These are phyloP conservation scores for Bretziella fagacearum DNA, from an alignment of 2,329 filamentous ascomycete species.

Conservation along the genomic window DNA sequence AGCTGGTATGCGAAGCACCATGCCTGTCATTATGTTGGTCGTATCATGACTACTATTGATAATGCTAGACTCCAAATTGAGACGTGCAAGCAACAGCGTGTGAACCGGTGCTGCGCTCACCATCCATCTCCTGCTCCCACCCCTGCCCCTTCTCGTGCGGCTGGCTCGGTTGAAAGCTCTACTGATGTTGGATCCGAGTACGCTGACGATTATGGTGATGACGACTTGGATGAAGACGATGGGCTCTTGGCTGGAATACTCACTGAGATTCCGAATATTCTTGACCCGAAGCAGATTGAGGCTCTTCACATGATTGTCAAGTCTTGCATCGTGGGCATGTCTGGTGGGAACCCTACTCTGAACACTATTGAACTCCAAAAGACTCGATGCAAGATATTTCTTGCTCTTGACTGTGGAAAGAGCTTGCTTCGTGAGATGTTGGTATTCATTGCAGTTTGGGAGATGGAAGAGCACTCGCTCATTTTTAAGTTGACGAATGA, in stretches of 20 bases:
- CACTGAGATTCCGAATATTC: slow-evolving; percentile 84
- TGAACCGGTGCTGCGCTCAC: slow-evolving; percentile 11
- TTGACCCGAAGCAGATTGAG: slow-evolving; percentile 90
- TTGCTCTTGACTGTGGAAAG: slow-evolving; percentile 78
- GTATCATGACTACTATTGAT: slow-evolving; percentile 39
- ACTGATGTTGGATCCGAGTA: slow-evolving; percentile 13
- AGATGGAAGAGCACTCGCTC: slow-evolving; percentile 78
- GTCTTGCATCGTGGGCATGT: slow-evolving; percentile 76
- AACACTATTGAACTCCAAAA: slow-evolving; percentile 61
- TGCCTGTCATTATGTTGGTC: slow-evolving; percentile 5
- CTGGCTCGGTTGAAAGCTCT: slow-evolving; percentile 8
- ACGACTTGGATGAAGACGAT: slow-evolving; percentile 52
- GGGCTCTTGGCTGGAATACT: slow-evolving; percentile 68
- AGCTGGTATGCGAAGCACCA: slow-evolving; percentile 35
- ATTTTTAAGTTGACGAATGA: slow-evolving; percentile 96
- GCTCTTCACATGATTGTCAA: slow-evolving; percentile 95
- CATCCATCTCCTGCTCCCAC: slow-evolving; percentile 6
- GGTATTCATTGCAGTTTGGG: slow-evolving; percentile 95
- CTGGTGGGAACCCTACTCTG: slow-evolving; percentile 26
- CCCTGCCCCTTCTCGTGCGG: not conserved
- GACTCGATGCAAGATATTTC: slow-evolving; percentile 72
- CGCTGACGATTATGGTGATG: slow-evolving; percentile 32
- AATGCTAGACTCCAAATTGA: slow-evolving; percentile 43
- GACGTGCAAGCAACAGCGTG: slow-evolving; percentile 31
- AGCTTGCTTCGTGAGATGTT: slow-evolving; percentile 79